Evolutionary conservation across 2,329 filamentous ascomycete genomes (phyloP), one percentile per base, ranked within the genome.

Genomic region (Claviceps capensis): DNA sequence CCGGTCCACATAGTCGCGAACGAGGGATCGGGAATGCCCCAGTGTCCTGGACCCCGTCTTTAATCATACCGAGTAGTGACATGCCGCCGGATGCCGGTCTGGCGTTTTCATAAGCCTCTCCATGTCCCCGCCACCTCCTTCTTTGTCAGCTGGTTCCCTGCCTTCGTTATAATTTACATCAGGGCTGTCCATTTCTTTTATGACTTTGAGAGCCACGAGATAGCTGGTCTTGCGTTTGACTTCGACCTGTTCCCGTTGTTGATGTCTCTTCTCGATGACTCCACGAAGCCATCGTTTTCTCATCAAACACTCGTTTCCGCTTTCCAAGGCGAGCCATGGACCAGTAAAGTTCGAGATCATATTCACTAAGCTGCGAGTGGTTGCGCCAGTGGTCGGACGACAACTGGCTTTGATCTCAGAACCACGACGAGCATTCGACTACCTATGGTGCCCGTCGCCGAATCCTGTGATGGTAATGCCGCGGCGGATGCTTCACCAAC

Each of bases 11-110:
- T 26, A 51, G 34, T 46, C 45, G 51, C 49, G 46, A 46, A 42
- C 49, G 48, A 51, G 45, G 14, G 38, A 40, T 51, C 49, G 34
- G 49, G 51, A 23, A 34, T 23, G 16, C 22, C 34, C 42, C 38
- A 30, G 30, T n/a, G 38, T 41, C 45, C 22, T 41, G 41, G 13
- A 30, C 41, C 13, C 51, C 23, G 36, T 42, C 48, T 42, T 42
- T 19, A 7, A 36, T 40, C 42, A 26, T 46, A 30, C 37, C 19
- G 40, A 46, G 42, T 19, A 40, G 34, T 17, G 30, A 36, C 19
- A 38, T 40, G 16, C 42, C 16, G n/a, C 26, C 8, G 8, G 9
- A 30, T 30, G 26, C 26, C 8, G 38, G 17, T 22, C 19, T 46
- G 49, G 40, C 22, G 8, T 19, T 37, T 34, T 19, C 41, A 7